A percentile compares a stretch with the other conserved stretches of the same genome.
phyloP scores from a whole-genome alignment of 306 rosid species.

The Begonia masoniana region DNA sequence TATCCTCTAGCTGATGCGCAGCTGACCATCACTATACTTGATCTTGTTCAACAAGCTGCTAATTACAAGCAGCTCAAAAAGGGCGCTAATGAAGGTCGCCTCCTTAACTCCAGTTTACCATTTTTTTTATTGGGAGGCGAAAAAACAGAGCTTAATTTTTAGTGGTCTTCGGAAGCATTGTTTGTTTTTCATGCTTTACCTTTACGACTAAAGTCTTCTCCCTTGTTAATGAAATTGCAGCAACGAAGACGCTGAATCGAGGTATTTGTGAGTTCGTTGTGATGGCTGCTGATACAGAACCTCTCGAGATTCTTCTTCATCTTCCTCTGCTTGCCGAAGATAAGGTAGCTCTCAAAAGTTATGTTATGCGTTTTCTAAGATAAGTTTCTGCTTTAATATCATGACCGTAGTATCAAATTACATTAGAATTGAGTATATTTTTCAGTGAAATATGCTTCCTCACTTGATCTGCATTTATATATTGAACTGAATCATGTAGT shows the following conservation, averaged over 20 bases:
- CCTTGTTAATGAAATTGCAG: constrained; percentile 19
- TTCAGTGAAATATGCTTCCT: background rate
- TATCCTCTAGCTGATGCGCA: constrained; percentile 86
- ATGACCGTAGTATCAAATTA: no score
- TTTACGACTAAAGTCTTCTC: background rate
- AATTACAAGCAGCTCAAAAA: constrained; percentile 90
- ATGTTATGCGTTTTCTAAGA: background rate
- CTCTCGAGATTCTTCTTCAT: constrained; percentile 85
- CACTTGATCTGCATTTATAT: background rate
- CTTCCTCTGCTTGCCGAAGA: constrained; percentile 86
- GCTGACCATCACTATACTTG: constrained; percentile 57
- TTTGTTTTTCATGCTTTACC: no score
- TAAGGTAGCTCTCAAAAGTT: constrained; percentile 36
- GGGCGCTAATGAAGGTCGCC: constrained; percentile 82
- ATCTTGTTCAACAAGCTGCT: constrained; percentile 84
- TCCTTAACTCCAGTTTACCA: background rate
- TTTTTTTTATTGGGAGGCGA: no score
- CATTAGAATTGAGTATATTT: no score
- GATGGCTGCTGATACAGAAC: constrained; percentile 85
- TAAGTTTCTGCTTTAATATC: no score
- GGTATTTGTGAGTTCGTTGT: constrained; percentile 85
- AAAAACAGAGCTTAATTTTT: no score
- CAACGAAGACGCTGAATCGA: constrained; percentile 80
- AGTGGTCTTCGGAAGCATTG: no score
- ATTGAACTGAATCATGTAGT: background rate